Evolutionary conservation across 768 basidiomycete genomes (phyloP).

Genomic region (Panus rudis): DNA sequence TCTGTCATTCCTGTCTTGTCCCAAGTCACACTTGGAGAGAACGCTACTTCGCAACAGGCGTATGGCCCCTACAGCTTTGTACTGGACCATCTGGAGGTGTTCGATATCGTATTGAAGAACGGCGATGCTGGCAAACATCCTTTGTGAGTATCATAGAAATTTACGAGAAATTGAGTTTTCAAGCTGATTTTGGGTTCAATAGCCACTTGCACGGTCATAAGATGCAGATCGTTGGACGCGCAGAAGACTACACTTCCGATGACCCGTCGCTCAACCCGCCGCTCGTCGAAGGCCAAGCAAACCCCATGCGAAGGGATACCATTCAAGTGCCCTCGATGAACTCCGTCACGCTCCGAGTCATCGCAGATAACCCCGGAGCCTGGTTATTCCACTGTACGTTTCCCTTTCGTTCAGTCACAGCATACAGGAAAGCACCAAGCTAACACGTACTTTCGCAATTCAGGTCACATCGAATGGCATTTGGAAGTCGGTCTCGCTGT

Average conservation of each 20-base stretch:
- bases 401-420: background rate
- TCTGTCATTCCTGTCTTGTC: slow-evolving; percentile 75
- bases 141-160: slow-evolving; percentile 47
- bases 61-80: slow-evolving; percentile 82
- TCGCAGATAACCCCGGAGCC: slow-evolving; percentile 89
- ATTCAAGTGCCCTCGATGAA: slow-evolving; percentile 63
- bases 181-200: slow-evolving; percentile 1
- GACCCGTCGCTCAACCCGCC: slow-evolving; percentile 80
- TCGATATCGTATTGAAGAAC: slow-evolving; percentile 75
- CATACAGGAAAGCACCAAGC: background rate
- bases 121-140: slow-evolving; percentile 73
- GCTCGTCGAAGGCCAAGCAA: slow-evolving; percentile 66
- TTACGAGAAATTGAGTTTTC: background rate
- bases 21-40: slow-evolving; percentile 64
- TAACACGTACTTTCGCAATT: slow-evolving; percentile 1
- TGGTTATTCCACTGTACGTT: slow-evolving; percentile 79
- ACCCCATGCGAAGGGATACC: slow-evolving; percentile 92
- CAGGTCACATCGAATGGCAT: slow-evolving; percentile 86
- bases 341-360: slow-evolving; percentile 67
- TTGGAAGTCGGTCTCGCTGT: slow-evolving; percentile 78
- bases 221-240: slow-evolving; percentile 71
- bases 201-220: slow-evolving; percentile 93
- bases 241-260: slow-evolving; percentile 59
- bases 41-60: slow-evolving; percentile 56
- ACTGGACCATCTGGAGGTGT: slow-evolving; percentile 63